Evolutionary conservation across 1,284 basidiomycete species (phyloP).

Genomic region (Rhodofomes roseus): DNA sequence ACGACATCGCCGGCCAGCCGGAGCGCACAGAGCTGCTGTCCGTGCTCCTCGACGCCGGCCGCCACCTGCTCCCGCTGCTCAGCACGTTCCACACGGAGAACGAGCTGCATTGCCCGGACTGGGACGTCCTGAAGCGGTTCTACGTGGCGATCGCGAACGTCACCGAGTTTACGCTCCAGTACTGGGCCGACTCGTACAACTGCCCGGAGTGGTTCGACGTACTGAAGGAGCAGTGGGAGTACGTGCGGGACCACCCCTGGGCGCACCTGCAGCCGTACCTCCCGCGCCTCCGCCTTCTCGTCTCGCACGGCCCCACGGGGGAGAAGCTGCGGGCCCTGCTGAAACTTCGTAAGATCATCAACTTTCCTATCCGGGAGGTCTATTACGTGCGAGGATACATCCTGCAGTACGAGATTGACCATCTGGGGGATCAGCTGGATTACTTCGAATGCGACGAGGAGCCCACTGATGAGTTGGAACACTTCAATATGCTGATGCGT

Average conservation of each 20-base stretch:
- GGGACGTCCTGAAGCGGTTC: not conserved
- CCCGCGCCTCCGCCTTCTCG: not conserved
- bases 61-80: not conserved
- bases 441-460: not conserved
- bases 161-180: not conserved
- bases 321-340: not conserved
- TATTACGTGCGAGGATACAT: not conserved
- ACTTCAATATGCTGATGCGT: not conserved
- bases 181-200: not conserved
- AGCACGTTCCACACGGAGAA: not conserved
- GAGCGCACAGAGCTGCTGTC: not conserved
- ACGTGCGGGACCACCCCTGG: not conserved
- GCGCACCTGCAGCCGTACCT: not conserved
- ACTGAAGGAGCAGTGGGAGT: not conserved
- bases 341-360: not conserved
- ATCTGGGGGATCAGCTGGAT: not conserved
- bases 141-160: not conserved
- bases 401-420: not conserved
- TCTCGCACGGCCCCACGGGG: not conserved
- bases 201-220: not conserved
- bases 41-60: not conserved
- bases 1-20: not conserved
- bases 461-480: constrained; percentile 16
- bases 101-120: not conserved
- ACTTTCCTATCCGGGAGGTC: not conserved